Base-by-base conservation (phyloP, 495 filamentous ascomycete species). In the Rostrohypoxylon terebratum region DNA sequence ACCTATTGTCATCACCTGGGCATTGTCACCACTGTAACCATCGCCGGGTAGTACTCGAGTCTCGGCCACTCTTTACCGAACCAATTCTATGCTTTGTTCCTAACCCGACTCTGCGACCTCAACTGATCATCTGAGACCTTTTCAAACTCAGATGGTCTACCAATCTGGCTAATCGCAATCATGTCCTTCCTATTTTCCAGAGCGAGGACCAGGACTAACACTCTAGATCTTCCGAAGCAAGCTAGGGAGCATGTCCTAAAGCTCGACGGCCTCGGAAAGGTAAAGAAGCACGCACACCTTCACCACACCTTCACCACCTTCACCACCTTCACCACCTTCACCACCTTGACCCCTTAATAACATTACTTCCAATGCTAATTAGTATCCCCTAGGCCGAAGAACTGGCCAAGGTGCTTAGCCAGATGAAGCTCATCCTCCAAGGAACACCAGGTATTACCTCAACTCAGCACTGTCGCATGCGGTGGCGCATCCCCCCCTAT, bases 141-240 rank as follows among this genome's bases (percentile, higher is more conserved):
- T 40, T 40, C 57, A 14, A 54, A 54, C 59, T 23, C 59, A 66
- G 59, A 53, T 62, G 67, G 66, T 20, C 38, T 31, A 59, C 31
- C 40, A 48, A 16, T 54, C 25, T 55, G 58, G 53, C 33, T 66
- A 59, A 63, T 70, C 61, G 18, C 45, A 76, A 78, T 71, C 59
- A 97, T 97, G 93, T 92, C 96, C 21, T 99, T 99, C 83, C 88
- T 99, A 69, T 98, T 97, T 79, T 90, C 89, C 61, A 86, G 94
- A 75, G 89, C 87, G 76, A 89, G 84, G 81, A 85, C 77, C 74
- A 86, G 79, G 79, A 91, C 78, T 78, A 88, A 81, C 68, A 83
- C 79, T 53, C 79, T 77, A 62, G 84, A 86, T 65, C 79, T 83
- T 68, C 81, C 83, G 70, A 85, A 83, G 74, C 82, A 87, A 75